Evolutionary conservation across 2,329 filamentous ascomycete species (phyloP), one percentile per base, ranked within the genome.

Genomic region (Davidsoniella australis): DNA sequence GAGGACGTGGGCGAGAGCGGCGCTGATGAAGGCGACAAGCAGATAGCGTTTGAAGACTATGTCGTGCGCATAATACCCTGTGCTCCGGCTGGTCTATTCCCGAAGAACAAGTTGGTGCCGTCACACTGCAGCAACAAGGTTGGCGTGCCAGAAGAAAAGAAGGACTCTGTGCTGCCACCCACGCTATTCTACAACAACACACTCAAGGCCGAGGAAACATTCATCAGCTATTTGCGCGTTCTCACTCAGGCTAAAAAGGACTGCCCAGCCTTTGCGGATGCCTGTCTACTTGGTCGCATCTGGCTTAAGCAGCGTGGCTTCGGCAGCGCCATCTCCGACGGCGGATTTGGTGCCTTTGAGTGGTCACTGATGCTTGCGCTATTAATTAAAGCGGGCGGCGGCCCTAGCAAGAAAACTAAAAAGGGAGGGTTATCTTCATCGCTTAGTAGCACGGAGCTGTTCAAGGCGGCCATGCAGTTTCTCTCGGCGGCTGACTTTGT

Each of bases 271-370:
- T 95, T 88, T 62, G 72, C 74, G 51, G 87, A 95, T 61, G 84
- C 87, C 7, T 94, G 86, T 61, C 71, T 93, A 6, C 72, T 98
- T 18, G 91, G 89, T 23, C 78, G 82, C 51, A 76, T 85, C 49
- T 98, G 91, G 91, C 71, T 98, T 39, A 80, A 80, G 56, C 89
- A 96, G 64, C 77, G 89, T 49, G 87, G 87, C 0, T 84, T 95
- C 56, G 73, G 73, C 14, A 75, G 83, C 41, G 68, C 72, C 18
- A 64, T 87, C n/a, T 71, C 76, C 2, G 68, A 72, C 41, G 89
- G 91, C 41, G 91, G 91, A 0, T 95, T 98, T 61, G 91, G 91
- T 2, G 78, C 85, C 56, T 94, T 94, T 55, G 91, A 98, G 61
- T 96, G 86, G 85, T 74, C 83, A 0, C 67, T 77, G n/a, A 67